Conservation (phyloP, 139 green algal species). For the Raphidocelis subcapitata region DNA sequence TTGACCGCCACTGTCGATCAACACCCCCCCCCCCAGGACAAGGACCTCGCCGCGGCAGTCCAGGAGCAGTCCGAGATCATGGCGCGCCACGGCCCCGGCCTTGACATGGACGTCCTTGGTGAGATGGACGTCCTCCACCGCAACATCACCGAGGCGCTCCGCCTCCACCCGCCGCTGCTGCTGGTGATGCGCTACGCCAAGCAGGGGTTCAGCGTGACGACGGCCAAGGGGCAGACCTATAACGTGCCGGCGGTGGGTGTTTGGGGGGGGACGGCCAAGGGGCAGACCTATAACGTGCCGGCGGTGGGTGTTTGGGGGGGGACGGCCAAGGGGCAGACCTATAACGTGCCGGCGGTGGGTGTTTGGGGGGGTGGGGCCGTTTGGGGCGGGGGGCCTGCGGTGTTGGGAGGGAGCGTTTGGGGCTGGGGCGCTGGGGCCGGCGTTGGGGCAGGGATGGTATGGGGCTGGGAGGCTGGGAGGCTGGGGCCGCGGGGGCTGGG, state of each 20-base stretch:
- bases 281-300: slow-evolving; percentile 79
- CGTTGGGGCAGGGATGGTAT: too few species aligned
- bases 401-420: not conserved
- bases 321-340: slow-evolving; percentile 71
- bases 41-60: slow-evolving; percentile 37
- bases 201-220: slow-evolving; percentile 85
- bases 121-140: slow-evolving; percentile 91
- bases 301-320: slow-evolving; percentile 75
- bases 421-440: too few species aligned
- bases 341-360: slow-evolving; percentile 81
- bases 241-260: slow-evolving; percentile 78
- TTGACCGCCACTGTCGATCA: too few species aligned
- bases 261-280: slow-evolving; percentile 66
- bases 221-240: slow-evolving; percentile 70
- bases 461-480: too few species aligned
- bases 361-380: too few species aligned
- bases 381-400: not conserved
- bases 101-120: slow-evolving; percentile 83
- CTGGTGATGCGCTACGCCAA: slow-evolving; percentile 93
- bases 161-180: slow-evolving; percentile 95
- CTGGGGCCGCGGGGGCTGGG: not conserved
- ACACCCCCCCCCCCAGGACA: slow-evolving; percentile 9
- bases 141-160: slow-evolving; percentile 86
- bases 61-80: slow-evolving; percentile 83
- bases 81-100: slow-evolving; percentile 59